Conservation (phyloP, 2,329 filamentous ascomycete species). For the Calycina herbarum region DNA sequence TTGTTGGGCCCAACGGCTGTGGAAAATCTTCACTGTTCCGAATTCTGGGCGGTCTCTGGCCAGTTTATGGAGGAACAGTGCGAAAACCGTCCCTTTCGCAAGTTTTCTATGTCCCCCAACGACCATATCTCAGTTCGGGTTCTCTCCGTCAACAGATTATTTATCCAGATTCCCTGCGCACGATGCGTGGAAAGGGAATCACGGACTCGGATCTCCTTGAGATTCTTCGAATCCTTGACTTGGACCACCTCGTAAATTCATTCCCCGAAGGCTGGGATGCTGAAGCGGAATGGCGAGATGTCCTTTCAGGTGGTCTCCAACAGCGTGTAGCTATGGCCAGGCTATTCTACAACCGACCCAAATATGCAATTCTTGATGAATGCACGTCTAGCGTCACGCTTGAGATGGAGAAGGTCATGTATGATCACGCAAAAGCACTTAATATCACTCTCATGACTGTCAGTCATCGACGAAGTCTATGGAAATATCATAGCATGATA, state of each 20-base stretch:
- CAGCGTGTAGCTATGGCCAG: conserved; percentile 96
- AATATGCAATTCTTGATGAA: conserved; percentile 95
- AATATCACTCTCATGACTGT: conserved; percentile 98
- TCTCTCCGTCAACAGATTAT: conserved; percentile 96
- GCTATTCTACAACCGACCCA: conserved; percentile 88
- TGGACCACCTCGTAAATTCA: conserved; percentile 77
- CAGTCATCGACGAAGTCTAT: conserved; percentile 83
- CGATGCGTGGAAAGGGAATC: conserved; percentile 82
- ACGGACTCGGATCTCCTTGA: conserved; percentile 77
- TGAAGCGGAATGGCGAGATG: conserved; percentile 95
- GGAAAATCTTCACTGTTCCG: conserved; percentile 96
- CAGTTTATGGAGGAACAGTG: conserved; percentile 92
- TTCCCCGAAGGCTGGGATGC: conserved; percentile 83
- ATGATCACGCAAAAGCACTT: conserved; percentile 88
- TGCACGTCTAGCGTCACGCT: conserved; percentile 95
- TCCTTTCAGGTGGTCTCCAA: conserved; percentile 87
- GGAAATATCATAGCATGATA: conserved; percentile 95
- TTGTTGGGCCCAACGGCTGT: conserved; percentile 95
- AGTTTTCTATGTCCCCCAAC: conserved; percentile 98
- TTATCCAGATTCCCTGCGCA: conserved; percentile 85
- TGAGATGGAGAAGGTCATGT: conserved; percentile 94
- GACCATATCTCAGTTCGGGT: conserved; percentile 88
- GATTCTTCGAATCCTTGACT: conserved; percentile 77
- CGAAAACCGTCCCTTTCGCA: conserved; percentile 87
- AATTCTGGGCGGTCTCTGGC: conserved; percentile 94